Evolutionary conservation across 805 yeast genomes (phyloP).

Genomic region (Candida bentonensis): DNA sequence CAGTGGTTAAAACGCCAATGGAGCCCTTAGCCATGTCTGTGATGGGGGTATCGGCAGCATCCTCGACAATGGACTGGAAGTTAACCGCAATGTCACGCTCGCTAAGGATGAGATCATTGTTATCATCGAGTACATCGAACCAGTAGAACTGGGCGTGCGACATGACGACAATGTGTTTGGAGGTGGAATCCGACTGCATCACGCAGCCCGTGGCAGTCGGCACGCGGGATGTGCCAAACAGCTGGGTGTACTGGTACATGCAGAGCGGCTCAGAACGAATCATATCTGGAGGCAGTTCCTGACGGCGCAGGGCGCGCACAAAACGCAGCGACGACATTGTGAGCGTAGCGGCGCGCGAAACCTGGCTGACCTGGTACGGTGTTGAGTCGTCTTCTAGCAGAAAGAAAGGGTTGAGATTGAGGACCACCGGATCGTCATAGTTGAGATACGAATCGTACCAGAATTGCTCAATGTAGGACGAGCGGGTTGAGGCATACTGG

Average conservation of each 20-base stretch:
- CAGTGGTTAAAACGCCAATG: conserved; percentile 83
- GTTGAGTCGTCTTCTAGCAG: conserved; percentile 87
- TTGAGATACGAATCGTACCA: conserved; percentile 86
- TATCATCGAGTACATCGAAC: conserved; percentile 77
- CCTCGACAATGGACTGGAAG: conserved; percentile 61
- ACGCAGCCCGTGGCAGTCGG: conserved; percentile 75
- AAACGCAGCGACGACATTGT: conserved; percentile 68
- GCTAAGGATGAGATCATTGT: conserved; percentile 55
- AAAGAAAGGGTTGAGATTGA: conserved; percentile 82
- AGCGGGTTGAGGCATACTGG: conserved; percentile 45
- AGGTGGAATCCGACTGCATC: conserved; percentile 63
- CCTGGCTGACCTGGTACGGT: conserved; percentile 41
- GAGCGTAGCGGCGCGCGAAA: conserved; percentile 68
- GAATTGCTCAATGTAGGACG: conserved; percentile 82
- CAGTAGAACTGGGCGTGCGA: conserved; percentile 84
- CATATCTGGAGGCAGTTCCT: conserved; percentile 58
- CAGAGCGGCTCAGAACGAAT: conserved; percentile 51
- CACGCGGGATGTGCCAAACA: conserved; percentile 79
- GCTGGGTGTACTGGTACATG: conserved; percentile 82
- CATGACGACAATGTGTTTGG: conserved; percentile 71
- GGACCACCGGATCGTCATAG: conserved; percentile 71
- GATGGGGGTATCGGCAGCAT: conserved; percentile 38
- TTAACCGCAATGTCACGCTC: conserved; percentile 66
- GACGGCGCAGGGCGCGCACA: conserved; percentile 61
- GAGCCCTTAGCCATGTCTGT: conserved; percentile 60